Base-by-base conservation (phyloP, 495 filamentous ascomycete genomes). In the Margaritispora aquatica region DNA sequence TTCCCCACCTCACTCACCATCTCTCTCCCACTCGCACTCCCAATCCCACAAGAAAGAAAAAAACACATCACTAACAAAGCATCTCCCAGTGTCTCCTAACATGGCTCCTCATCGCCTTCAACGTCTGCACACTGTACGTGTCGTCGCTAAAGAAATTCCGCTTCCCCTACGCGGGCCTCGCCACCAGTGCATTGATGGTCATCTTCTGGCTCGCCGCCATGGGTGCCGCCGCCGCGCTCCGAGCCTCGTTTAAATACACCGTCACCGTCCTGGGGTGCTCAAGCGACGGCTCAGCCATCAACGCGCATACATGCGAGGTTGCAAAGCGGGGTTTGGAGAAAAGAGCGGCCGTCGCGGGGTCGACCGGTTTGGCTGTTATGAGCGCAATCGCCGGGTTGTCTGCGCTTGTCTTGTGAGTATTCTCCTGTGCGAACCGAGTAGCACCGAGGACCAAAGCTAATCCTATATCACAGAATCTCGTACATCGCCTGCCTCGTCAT, bases 131-230 rank as follows among this genome's bases (percentile, higher is more conserved):
- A 1, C 75, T 78, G 57, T 75, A 74, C 29, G 67, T 74, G 7
- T 17, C 67, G 4, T 60, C 64, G 9, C 73, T 72, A 20, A 66
- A 60, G 17, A 41, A 60, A 0, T 67, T 61, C 9, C 78, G 78
- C 60, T 77, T 79, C 61, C 76, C 74, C 31, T 75, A 72, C 71
- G 74, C 73, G 8, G 62, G 74, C 26, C 65, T 79, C 8, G 68
- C 67, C 44, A 52, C 74, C 34, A 73, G 77, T 47, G 70, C 77
- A 21, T 61, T 76, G 51, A 60, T 75, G 20, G 62, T 76, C 24
- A 54, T 77, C 52, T 68, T 79, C 63, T 78, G 75, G 77, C 65
- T 77, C 7, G 64, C 68, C 50, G 67, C 73, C 0, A 75, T 77
- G 26, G 71, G 69, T 1, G 57, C 76, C 22, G 59, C 74, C 13